Conservation (phyloP, 306 rosid genomes). For the Pyrus bretschneideri region DNA sequence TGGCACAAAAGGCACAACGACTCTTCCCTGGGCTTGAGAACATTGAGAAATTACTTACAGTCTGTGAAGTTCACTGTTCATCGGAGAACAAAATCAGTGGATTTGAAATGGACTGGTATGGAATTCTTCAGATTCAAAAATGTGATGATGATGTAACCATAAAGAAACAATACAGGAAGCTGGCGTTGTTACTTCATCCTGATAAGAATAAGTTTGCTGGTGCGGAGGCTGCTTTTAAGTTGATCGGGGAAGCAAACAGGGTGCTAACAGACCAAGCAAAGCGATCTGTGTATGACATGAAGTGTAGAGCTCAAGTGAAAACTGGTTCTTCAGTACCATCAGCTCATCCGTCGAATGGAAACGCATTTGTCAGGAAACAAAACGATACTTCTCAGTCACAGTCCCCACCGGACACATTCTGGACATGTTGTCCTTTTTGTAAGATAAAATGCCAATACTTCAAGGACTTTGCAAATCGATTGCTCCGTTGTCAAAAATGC, state of each 20-base stretch:
- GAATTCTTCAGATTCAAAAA: slow-evolving; percentile 53
- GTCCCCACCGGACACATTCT: slow-evolving; percentile 38
- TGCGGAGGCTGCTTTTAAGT: slow-evolving; percentile 94
- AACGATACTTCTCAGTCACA: slow-evolving; percentile 30
- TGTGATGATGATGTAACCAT: slow-evolving; percentile 47
- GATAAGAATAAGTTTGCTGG: slow-evolving; percentile 84
- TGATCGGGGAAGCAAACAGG: slow-evolving; percentile 79
- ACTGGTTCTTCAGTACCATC: slow-evolving; percentile 30
- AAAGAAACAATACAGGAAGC: slow-evolving; percentile 73
- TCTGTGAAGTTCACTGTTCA: slow-evolving; percentile 83
- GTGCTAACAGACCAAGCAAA: slow-evolving; percentile 50
- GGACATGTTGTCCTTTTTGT: slow-evolving; percentile 68
- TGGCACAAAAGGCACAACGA: slow-evolving; percentile 53
- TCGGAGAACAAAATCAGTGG: slow-evolving; percentile 48
- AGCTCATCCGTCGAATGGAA: slow-evolving; percentile 26
- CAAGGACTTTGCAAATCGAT: slow-evolving; percentile 26
- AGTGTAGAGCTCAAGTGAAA: slow-evolving; percentile 17
- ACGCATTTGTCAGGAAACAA: slow-evolving; percentile 14
- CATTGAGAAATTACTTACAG: slow-evolving; percentile 53
- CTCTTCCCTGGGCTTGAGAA: slow-evolving; percentile 68
- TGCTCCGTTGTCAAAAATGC: slow-evolving; percentile 56
- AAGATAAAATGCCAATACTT: slow-evolving; percentile 44
- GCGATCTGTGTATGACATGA: slow-evolving; percentile 45
- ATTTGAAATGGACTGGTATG: slow-evolving; percentile 77
- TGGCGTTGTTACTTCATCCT: slow-evolving; percentile 83